These are phyloP conservation scores for Cryptococcus sp. DNA, from an alignment of 1,284 basidiomycete genomes.

Conservation along the genomic window DNA sequence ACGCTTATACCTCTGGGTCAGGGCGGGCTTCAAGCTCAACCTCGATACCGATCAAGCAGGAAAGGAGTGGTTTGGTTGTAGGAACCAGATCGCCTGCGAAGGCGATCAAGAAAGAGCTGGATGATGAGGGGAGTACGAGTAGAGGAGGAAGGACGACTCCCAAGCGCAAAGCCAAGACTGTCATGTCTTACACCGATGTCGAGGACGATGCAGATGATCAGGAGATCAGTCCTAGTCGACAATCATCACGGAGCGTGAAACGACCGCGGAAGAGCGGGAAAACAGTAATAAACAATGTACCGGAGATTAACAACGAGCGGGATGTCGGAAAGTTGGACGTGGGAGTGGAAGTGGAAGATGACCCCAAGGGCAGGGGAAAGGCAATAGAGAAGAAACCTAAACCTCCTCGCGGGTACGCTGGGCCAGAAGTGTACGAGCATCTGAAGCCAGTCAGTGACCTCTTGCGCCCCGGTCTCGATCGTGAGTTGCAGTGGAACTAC, in stretches of 20 bases:
- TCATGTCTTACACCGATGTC: background rate
- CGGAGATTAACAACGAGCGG: background rate
- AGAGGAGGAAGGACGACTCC: background rate
- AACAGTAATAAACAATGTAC: background rate
- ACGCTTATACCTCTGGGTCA: background rate
- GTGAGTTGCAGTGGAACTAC: slow-evolving; percentile 42
- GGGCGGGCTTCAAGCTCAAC: background rate
- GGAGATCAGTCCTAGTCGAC: background rate
- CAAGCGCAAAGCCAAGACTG: background rate
- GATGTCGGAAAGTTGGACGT: background rate
- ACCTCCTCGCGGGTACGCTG: slow-evolving; percentile 44
- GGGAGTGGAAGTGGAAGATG: background rate
- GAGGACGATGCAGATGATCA: background rate
- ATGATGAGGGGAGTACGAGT: background rate
- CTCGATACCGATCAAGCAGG: background rate
- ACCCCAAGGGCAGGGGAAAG: background rate
- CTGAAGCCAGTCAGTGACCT: slow-evolving; percentile 44
- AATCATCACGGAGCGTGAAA: too few species aligned
- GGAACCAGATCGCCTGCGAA: background rate
- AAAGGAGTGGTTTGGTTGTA: background rate
- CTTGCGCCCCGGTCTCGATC: slow-evolving; percentile 55
- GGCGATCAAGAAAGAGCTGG: slow-evolving; percentile 1
- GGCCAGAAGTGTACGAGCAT: slow-evolving; percentile 46
- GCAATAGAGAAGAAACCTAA: slow-evolving; percentile 13
- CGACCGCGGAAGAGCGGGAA: background rate